Base-by-base conservation (phyloP, 306 rosid genomes). In the Lotus japonicus region DNA sequence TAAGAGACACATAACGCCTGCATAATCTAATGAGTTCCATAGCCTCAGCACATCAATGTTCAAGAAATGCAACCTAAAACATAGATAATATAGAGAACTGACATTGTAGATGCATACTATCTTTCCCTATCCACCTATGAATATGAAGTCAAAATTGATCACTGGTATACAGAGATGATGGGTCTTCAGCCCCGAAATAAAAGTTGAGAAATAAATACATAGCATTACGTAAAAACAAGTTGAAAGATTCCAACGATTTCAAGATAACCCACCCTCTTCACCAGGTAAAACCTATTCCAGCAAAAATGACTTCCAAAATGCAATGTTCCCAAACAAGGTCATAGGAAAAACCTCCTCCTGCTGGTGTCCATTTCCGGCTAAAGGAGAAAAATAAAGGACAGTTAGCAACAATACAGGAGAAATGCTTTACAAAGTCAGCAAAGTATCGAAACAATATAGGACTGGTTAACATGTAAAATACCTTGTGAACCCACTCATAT, bases 291-390 rank as follows among this genome's bases (percentile, higher is more conserved):
- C 59, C 58, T 9, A 23, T 31, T 67, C 64, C 78, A 44, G 11
- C n/a, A 26, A 9, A 56, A 71, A 74, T 21, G 38, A 12, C 9
- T 31, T 65, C 41, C 60, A 72, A 63, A 63, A 73, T 13, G 79
- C 71, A 54, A 50, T 13, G 28, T 49, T 67, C 72, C 79, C 49
- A 45, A 12, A 61, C 61, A 65, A 73, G 72, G 41, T 84, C 78
- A 94, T 55, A 94, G 81, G 87, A 94, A 94, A 77, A 94, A 94
- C 76, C 99, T 90, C 82, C 99, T 86, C 16, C 99, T 82, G 83
- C 99, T 90, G 2, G 97, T 94, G 81, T 94, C 99, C 97, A 94
- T 94, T 80, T 94, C 97, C 65, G 95, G 83, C 99, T 94, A 56
- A 58, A 84, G 70, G 76, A 60, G 50, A 11, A 7, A 17, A 14